phyloP scores from a whole-genome alignment of 2,329 filamentous ascomycete genomes.

The Didymella glomerata region DNA sequence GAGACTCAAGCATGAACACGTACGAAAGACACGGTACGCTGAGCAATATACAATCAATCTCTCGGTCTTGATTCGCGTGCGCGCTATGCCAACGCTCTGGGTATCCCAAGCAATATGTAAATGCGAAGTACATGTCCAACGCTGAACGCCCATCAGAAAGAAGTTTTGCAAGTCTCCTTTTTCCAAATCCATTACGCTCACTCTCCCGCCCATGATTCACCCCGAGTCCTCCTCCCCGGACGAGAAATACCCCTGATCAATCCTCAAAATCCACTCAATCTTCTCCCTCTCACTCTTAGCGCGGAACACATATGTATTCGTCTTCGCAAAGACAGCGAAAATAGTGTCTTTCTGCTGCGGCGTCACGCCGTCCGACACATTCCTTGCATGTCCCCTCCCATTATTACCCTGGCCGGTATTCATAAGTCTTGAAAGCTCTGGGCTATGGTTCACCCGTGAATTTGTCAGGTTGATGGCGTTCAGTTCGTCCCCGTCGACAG shows the following conservation, averaged over 20 bases:
- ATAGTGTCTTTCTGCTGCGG: conserved; percentile 66
- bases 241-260: conserved; percentile 80
- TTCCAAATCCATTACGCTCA: background rate
- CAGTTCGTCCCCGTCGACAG: conserved; percentile 86
- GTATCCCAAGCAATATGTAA: conserved; percentile 21
- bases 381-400: background rate
- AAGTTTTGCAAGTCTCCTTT: too few species aligned
- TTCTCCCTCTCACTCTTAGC: conserved; percentile 89
- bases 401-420: background rate
- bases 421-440: conserved; percentile 82
- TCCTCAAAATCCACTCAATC: conserved; percentile 94
- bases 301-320: conserved; percentile 95
- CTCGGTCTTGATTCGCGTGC: conserved; percentile 6
- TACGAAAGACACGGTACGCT: too few species aligned
- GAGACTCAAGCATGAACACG: too few species aligned
- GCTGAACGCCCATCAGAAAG: conserved; percentile 4
- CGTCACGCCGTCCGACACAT: conserved; percentile 8
- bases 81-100: conserved; percentile 16
- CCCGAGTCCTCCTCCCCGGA: conserved; percentile 31
- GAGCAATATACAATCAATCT: background rate
- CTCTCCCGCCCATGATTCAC: background rate
- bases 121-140: conserved; percentile 5
- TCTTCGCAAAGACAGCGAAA: conserved; percentile 92
- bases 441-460: conserved; percentile 89
- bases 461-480: conserved; percentile 89